Conservation (phyloP, 116 monocot species). For the Phalaenopsis hybrid region DNA sequence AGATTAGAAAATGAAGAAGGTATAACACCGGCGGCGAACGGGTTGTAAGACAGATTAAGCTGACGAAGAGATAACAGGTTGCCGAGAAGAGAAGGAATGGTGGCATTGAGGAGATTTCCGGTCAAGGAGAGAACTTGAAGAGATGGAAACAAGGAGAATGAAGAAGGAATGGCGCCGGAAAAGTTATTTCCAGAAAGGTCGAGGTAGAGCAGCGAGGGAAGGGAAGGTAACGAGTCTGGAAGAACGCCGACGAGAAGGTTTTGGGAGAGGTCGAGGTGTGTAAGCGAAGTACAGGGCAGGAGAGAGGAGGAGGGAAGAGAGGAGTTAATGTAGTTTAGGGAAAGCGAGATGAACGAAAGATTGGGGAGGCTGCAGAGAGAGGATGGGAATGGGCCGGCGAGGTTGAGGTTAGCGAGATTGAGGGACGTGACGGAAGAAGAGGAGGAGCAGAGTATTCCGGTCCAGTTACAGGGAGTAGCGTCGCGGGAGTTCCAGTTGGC, state of each 20-base stretch:
- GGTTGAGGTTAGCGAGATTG: conserved; percentile 21
- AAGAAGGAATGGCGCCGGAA: conserved; percentile 57
- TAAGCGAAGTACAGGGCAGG: conserved; percentile 31
- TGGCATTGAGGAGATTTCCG: conserved; percentile 24
- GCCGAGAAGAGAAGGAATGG: conserved; percentile 31
- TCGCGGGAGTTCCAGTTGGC: conserved; percentile 5
- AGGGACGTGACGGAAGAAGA: conserved; percentile 25
- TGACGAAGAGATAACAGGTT: conserved; percentile 25
- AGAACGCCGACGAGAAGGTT: conserved; percentile 48
- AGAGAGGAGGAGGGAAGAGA: conserved; percentile 27
- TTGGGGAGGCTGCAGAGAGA: conserved; percentile 44
- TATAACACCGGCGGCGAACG: conserved; percentile 22
- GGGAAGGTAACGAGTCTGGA: conserved; percentile 24
- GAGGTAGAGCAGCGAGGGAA: conserved; percentile 30
- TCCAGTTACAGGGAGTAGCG: conserved; percentile 8
- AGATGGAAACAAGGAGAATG: conserved; percentile 20
- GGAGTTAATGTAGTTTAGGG: conserved; percentile 52
- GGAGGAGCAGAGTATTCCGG: background rate
- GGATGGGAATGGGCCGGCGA: conserved; percentile 45
- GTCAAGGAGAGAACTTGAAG: conserved; percentile 25
- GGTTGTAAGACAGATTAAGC: conserved; percentile 41
- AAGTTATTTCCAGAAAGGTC: conserved; percentile 62
- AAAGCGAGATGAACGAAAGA: conserved; percentile 37
- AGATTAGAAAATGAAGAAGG: conserved; percentile 27
- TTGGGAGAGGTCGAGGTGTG: conserved; percentile 50